A percentile compares a stretch with the other conserved stretches of the same genome.
Conservation (phyloP, 768 basidiomycete genomes). For the Suillus ampliporus region DNA sequence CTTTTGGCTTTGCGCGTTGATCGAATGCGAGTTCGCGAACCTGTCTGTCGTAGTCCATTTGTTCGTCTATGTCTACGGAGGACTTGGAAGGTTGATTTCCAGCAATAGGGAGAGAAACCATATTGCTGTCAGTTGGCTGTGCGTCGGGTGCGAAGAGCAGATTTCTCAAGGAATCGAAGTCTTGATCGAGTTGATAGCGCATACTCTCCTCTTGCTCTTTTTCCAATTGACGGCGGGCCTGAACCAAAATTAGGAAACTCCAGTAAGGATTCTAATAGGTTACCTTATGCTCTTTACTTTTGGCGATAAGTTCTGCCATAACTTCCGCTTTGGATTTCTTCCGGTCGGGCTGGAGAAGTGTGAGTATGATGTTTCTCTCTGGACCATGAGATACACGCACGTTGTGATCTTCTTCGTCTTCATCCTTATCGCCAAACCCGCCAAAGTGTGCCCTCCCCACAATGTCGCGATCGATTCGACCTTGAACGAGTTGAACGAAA, state of each 20-base stretch:
- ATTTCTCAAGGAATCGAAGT: constrained; percentile 80
- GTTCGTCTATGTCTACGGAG: constrained; percentile 37
- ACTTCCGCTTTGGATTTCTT: constrained; percentile 96
- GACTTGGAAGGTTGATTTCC: background rate
- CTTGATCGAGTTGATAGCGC: constrained; percentile 87
- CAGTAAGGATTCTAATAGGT: constrained; percentile 3
- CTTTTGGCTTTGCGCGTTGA: constrained; percentile 90
- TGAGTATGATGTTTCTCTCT: constrained; percentile 5
- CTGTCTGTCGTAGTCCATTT: constrained; percentile 87
- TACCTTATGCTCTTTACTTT: constrained; percentile 96
- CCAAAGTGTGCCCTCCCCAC: constrained; percentile 83
- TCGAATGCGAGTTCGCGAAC: constrained; percentile 95
- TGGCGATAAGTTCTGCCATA: constrained; percentile 97
- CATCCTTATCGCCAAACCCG: constrained; percentile 79
- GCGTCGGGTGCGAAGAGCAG: constrained; percentile 68
- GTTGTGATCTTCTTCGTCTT: constrained; percentile 56
- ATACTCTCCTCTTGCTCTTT: constrained; percentile 84
- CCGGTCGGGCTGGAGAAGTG: constrained; percentile 62
- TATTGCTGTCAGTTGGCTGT: constrained; percentile 46
- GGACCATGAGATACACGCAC: constrained; percentile 38
- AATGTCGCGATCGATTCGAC: constrained; percentile 68
- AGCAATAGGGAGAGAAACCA: constrained; percentile 37
- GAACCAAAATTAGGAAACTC: constrained; percentile 6
- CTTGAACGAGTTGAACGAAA: constrained; percentile 38
- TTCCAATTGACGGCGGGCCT: constrained; percentile 90